Percentiles rank a stretch among this genome's conserved stretches.
Evolutionary conservation across 2,329 filamentous ascomycete species (phyloP).

Genomic region (Westerdykella sp.): DNA sequence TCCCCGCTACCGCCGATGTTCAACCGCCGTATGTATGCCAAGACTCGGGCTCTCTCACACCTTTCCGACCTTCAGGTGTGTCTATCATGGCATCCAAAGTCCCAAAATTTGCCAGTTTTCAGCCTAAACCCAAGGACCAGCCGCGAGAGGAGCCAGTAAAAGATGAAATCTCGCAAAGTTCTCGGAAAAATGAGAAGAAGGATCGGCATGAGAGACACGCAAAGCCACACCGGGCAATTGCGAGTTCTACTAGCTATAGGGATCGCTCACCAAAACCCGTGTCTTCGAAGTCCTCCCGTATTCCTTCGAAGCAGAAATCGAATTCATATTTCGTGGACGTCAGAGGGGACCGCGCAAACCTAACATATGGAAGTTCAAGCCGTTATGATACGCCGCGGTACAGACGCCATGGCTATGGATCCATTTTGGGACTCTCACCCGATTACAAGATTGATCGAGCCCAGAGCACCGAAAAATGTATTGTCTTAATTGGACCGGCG

Average conservation of each 20-base stretch:
- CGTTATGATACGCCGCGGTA: slow-evolving; percentile 67
- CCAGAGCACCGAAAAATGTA: slow-evolving; percentile 47
- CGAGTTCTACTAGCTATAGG: neutral
- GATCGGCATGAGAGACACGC: neutral
- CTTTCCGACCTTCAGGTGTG: neutral
- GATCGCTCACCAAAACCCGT: neutral
- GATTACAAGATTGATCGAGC: slow-evolving; percentile 62
- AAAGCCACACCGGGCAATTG: neutral
- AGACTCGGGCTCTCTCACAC: too few relatives aligned
- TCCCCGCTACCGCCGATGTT: too few relatives aligned
- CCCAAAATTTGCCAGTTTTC: slow-evolving; percentile 73
- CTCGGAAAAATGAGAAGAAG: too few relatives aligned
- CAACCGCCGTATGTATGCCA: too few relatives aligned
- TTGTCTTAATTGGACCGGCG: slow-evolving; percentile 29
- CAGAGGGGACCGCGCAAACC: slow-evolving; percentile 69
- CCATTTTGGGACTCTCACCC: slow-evolving; percentile 59
- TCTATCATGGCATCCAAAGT: slow-evolving; percentile 35
- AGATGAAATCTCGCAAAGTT: neutral
- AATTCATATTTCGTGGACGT: slow-evolving; percentile 48
- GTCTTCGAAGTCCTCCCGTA: slow-evolving; percentile 46
- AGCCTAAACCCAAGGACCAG: slow-evolving; percentile 42
- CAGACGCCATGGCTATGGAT: slow-evolving; percentile 60
- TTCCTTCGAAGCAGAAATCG: slow-evolving; percentile 1
- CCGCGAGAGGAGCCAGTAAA: neutral
- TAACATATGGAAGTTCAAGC: slow-evolving; percentile 68